Conservation (phyloP, 805 yeast species). For the Starmerella ratchasimensis region DNA sequence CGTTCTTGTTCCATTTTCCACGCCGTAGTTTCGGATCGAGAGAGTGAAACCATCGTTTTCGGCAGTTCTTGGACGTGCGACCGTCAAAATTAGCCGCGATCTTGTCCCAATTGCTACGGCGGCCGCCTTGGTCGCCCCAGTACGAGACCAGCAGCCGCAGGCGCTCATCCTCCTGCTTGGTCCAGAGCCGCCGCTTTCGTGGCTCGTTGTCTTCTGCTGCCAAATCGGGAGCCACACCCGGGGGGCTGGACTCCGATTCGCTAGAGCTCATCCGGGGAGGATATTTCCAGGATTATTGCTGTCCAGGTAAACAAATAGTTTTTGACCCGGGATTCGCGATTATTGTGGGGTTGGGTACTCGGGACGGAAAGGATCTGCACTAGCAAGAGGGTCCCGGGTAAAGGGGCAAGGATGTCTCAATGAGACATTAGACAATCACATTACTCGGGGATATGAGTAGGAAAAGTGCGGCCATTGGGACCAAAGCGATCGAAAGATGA, state of each 20-base stretch:
- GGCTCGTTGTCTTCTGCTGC: too few species aligned
- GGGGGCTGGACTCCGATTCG: slow-evolving; percentile 3
- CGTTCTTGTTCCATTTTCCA: slow-evolving; percentile 78
- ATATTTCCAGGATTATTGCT: too few species aligned
- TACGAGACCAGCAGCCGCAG: slow-evolving; percentile 31
- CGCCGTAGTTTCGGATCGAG: slow-evolving; percentile 68
- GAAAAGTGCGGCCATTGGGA: too few species aligned
- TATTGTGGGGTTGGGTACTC: too few species aligned
- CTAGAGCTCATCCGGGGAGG: slow-evolving; percentile 5
- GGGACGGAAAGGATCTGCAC: too few species aligned
- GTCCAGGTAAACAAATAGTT: too few species aligned
- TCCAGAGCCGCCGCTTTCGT: slow-evolving; percentile 38
- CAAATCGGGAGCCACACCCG: background rate
- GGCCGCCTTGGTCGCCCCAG: slow-evolving; percentile 36
- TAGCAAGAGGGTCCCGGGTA: too few species aligned
- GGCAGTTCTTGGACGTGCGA: slow-evolving; percentile 67
- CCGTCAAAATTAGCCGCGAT: slow-evolving; percentile 25
- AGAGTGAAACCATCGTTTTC: slow-evolving; percentile 78
- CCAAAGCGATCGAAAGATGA: too few species aligned
- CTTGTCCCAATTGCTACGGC: slow-evolving; percentile 32
- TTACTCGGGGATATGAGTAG: too few species aligned
- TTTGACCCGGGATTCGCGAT: too few species aligned
- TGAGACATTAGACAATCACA: too few species aligned
- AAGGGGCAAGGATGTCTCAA: too few species aligned
- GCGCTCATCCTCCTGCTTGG: slow-evolving; percentile 53